phyloP scores from a whole-genome alignment of 2,329 filamentous ascomycete species.

The Ophiostoma quercus region DNA sequence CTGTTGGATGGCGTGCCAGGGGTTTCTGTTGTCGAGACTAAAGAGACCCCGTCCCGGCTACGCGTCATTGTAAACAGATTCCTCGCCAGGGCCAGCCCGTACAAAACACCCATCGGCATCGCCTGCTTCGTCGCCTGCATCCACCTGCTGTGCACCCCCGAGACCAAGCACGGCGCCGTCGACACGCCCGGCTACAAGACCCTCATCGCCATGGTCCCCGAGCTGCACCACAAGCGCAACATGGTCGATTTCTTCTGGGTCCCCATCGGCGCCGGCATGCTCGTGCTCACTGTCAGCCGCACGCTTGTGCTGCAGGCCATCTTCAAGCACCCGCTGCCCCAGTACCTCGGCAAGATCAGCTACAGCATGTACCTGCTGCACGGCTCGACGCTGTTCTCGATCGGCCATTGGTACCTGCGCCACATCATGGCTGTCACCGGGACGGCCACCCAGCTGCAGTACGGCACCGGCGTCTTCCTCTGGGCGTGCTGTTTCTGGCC shows the following conservation, averaged over 20 bases:
- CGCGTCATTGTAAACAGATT: too few relatives aligned
- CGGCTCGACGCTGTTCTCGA: slow-evolving; percentile 49
- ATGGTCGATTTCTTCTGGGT: slow-evolving; percentile 36
- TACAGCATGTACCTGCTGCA: slow-evolving; percentile 59
- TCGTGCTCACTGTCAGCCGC: slow-evolving; percentile 30
- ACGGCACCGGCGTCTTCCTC: slow-evolving; percentile 44
- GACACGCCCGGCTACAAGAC: slow-evolving; percentile 21
- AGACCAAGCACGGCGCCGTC: slow-evolving; percentile 27
- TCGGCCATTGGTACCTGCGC: slow-evolving; percentile 39
- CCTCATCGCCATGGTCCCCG: slow-evolving; percentile 27
- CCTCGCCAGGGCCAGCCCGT: slow-evolving; percentile 22
- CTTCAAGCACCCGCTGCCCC: slow-evolving; percentile 31
- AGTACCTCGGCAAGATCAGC: slow-evolving; percentile 55
- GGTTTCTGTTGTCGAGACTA: too few relatives aligned
- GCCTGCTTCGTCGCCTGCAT: slow-evolving; percentile 33
- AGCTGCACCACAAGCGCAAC: slow-evolving; percentile 23
- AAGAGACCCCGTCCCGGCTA: too few relatives aligned
- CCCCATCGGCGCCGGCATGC: slow-evolving; percentile 27
- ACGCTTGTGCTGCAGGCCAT: slow-evolving; percentile 29
- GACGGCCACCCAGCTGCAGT: slow-evolving; percentile 39
- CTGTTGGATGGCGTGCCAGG: slow-evolving; percentile 27
- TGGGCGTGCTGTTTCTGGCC: slow-evolving; percentile 46
- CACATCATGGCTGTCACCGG: slow-evolving; percentile 39
- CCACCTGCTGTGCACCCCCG: slow-evolving; percentile 27
- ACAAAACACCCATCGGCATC: slow-evolving; percentile 36